Percentiles rank a stretch among this genome's conserved stretches.
These are phyloP conservation scores for Paradendryphiella salina DNA, from an alignment of 2,329 filamentous ascomycete species.

Conservation along the genomic window DNA sequence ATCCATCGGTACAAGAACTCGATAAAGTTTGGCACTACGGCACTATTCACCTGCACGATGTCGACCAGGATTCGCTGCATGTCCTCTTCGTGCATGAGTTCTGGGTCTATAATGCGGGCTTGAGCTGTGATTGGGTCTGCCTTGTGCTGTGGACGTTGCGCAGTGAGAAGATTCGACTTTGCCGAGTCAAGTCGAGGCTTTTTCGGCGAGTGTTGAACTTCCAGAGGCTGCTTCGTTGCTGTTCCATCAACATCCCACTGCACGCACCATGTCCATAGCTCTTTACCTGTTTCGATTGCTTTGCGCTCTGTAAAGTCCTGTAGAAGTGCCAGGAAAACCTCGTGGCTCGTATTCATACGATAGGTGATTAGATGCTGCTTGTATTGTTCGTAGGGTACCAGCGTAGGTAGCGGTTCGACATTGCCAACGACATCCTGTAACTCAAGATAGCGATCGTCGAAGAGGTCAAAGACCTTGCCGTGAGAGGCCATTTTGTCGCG, in stretches of 20 bases:
- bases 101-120: slow-evolving; percentile 25
- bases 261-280: slow-evolving; percentile 41
- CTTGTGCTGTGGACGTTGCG: slow-evolving; percentile 8
- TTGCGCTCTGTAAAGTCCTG: slow-evolving; percentile 37
- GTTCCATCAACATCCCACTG: slow-evolving; percentile 37
- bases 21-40: slow-evolving; percentile 40
- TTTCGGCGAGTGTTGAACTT: slow-evolving; percentile 21
- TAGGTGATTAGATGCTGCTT: slow-evolving; percentile 29
- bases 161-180: neutral
- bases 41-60: slow-evolving; percentile 34
- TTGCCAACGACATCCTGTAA: slow-evolving; percentile 40
- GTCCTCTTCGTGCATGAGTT: slow-evolving; percentile 34
- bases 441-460: slow-evolving; percentile 38
- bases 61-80: slow-evolving; percentile 38
- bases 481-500: slow-evolving; percentile 29
- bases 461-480: slow-evolving; percentile 37
- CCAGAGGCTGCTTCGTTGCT: neutral
- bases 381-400: slow-evolving; percentile 40
- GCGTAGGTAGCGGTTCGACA: slow-evolving; percentile 34
- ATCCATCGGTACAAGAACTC: slow-evolving; percentile 43
- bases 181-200: slow-evolving; percentile 25
- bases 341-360: slow-evolving; percentile 32
- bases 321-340: slow-evolving; percentile 31
- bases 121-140: slow-evolving; percentile 19
- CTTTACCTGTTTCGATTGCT: slow-evolving; percentile 22